Conservation (phyloP, 805 yeast genomes). For the Starmerella geochares region DNA sequence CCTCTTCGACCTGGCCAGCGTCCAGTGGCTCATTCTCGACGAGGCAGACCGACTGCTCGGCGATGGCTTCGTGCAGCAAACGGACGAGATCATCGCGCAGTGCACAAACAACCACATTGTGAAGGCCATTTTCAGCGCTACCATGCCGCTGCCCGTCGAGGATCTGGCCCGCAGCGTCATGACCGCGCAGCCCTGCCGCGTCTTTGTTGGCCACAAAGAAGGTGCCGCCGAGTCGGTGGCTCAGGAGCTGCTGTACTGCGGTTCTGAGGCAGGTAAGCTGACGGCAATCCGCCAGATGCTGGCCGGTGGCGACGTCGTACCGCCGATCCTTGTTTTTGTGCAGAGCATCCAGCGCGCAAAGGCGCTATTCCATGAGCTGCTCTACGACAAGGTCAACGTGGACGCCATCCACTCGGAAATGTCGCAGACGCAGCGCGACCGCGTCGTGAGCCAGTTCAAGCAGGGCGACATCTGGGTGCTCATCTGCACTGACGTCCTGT, state of each 20-base stretch:
- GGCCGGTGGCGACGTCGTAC: conserved; percentile 62
- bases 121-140: conserved; percentile 85
- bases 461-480: conserved; percentile 91
- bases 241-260: conserved; percentile 75
- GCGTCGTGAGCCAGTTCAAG: conserved; percentile 71
- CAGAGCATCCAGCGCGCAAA: conserved; percentile 91
- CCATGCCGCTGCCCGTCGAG: conserved; percentile 88
- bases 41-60: conserved; percentile 94
- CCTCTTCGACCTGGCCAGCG: conserved; percentile 48
- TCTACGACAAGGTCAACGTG: conserved; percentile 84
- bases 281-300: conserved; percentile 84
- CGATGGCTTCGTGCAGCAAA: conserved; percentile 76
- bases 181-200: conserved; percentile 65
- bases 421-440: conserved; percentile 77
- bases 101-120: conserved; percentile 40
- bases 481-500: conserved; percentile 89
- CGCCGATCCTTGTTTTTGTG: conserved; percentile 85
- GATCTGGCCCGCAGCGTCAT: conserved; percentile 76
- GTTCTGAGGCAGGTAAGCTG: conserved; percentile 90
- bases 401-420: conserved; percentile 95
- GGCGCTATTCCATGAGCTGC: conserved; percentile 82
- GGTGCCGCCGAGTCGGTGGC: conserved; percentile 79
- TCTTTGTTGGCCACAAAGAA: conserved; percentile 86
- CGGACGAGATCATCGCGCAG: conserved; percentile 66
- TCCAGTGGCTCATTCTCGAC: conserved; percentile 75